Base-by-base conservation (phyloP, 2,329 filamentous ascomycete genomes). In the Paraphaeosphaeria sporulosa region DNA sequence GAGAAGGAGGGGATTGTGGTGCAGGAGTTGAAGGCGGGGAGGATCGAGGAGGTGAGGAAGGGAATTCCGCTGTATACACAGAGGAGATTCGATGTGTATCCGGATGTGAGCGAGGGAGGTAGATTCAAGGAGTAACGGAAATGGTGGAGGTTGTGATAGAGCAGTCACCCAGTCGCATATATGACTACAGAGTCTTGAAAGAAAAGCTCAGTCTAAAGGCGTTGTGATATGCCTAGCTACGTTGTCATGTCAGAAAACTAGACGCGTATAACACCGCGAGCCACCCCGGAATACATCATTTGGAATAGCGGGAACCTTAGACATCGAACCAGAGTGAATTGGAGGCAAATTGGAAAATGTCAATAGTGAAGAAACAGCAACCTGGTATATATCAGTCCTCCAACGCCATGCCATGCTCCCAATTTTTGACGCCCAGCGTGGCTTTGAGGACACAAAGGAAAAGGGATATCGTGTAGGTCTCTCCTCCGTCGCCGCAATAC, bases 81-180 rank as follows among this genome's bases (percentile, higher is more conserved):
- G 84, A 86, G 95, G 71, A 84, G 95, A 67, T 99, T 97, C 76
- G 95, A 99, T 78, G 90, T 99, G 21, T 99, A 99, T 78, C 91
- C 93, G 0, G 94, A 99, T 82, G 88, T 99, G 21, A 50, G 43
- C 32, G 58, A 57, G 30, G 52, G 58, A 15, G 59, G 59, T 7
- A 61, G 40, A 36, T 61, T 61, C 53, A 52, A 61, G 42, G 59
- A 66, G 44, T 55, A 40, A 49, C 21, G 8, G 30, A 32, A 3
- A 27, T 27, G 30, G 8, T 9, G 4, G 8, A 32, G 30, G 30
- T 32, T 32, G 30, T 27, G 25, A 6, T 6, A 27, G 25, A 27
- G 25, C 25, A 27, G 6, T 27, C 6, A 27, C 6, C 25, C 25
- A 27, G 6, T 27, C 25, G 25, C 25, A 27, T 4, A 27, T 27